A percentile compares a stretch with the other conserved stretches of the same genome.
Conservation (phyloP, 192 early-diverging fungal genomes). For the Umbelopsis isabellina region DNA sequence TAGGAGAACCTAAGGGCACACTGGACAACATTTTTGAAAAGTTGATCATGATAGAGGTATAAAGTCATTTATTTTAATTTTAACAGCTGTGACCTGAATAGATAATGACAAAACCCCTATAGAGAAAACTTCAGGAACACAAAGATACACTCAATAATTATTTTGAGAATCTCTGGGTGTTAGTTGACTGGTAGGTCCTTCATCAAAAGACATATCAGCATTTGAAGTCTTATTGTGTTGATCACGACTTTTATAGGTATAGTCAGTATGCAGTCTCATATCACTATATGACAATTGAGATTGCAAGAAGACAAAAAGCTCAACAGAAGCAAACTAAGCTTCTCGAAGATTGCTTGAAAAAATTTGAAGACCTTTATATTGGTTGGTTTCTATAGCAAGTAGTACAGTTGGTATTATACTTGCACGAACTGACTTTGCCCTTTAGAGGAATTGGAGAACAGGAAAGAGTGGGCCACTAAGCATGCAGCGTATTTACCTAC, state of each 20-base stretch:
- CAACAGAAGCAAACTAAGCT: conserved; percentile 24
- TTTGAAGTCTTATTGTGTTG: background rate
- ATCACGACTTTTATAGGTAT: conserved; percentile 19
- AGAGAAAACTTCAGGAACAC: conserved; percentile 27
- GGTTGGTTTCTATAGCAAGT: background rate
- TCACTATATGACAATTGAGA: conserved; percentile 30
- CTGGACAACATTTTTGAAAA: conserved; percentile 28
- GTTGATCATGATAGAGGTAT: conserved; percentile 22
- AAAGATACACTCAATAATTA: conserved; percentile 26
- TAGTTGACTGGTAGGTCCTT: conserved; percentile 28
- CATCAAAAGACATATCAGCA: background rate
- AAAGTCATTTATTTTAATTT: no score
- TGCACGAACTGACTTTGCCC: background rate
- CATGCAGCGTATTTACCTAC: conserved; percentile 40
- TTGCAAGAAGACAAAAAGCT: conserved; percentile 29
- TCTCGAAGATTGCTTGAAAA: conserved; percentile 12
- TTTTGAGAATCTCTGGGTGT: conserved; percentile 28
- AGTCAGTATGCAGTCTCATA: conserved; percentile 28
- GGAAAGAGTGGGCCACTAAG: conserved; percentile 26
- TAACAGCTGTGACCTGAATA: background rate
- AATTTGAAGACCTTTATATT: conserved; percentile 27
- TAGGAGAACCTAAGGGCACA: conserved; percentile 14
- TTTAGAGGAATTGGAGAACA: conserved; percentile 34
- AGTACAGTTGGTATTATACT: background rate
- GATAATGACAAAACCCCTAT: background rate